A percentile compares a stretch with the other conserved stretches of the same genome.
These are phyloP conservation scores for Rhizomucor pusillus DNA, from an alignment of 371 early-diverging fungal genomes.

Conservation along the genomic window DNA sequence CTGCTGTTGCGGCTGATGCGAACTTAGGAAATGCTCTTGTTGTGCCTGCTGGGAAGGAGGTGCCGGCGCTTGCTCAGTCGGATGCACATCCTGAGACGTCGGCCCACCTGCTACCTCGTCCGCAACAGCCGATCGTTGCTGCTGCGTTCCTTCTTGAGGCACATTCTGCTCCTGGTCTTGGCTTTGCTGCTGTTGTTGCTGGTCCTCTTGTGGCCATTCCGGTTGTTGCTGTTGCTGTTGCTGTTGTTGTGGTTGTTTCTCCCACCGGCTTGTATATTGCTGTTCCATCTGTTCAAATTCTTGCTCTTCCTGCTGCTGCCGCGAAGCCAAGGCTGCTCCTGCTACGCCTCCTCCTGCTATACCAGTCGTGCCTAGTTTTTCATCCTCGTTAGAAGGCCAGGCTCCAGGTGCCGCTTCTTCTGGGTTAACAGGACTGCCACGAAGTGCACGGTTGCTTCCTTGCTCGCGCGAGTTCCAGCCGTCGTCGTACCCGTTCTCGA, in stretches of 20 bases:
- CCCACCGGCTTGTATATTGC: neutral
- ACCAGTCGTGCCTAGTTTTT: neutral
- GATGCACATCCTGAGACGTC: too few species aligned
- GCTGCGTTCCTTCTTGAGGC: neutral
- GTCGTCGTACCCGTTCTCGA: too few species aligned
- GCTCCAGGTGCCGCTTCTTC: neutral
- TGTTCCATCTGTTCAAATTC: neutral
- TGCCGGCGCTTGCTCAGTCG: too few species aligned
- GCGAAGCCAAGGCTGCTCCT: neutral
- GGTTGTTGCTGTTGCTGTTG: neutral
- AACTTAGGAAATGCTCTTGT: too few species aligned
- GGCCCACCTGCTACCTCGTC: neutral
- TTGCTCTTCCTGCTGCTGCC: neutral
- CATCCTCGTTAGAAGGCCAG: neutral
- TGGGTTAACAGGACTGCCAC: neutral
- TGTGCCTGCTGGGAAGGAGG: neutral
- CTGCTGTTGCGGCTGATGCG: too few species aligned
- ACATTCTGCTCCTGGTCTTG: neutral
- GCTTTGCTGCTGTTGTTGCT: neutral
- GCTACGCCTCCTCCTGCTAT: neutral
- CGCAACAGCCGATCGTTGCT: neutral
- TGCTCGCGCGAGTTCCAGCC: too few species aligned
- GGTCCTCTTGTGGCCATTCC: neutral
- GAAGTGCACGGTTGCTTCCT: neutral
- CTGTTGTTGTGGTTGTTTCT: neutral